Evolutionary conservation across 257 asterid genomes (phyloP), one percentile per base, ranked within the genome.

Genomic region (Salvia miltiorrhiza): DNA sequence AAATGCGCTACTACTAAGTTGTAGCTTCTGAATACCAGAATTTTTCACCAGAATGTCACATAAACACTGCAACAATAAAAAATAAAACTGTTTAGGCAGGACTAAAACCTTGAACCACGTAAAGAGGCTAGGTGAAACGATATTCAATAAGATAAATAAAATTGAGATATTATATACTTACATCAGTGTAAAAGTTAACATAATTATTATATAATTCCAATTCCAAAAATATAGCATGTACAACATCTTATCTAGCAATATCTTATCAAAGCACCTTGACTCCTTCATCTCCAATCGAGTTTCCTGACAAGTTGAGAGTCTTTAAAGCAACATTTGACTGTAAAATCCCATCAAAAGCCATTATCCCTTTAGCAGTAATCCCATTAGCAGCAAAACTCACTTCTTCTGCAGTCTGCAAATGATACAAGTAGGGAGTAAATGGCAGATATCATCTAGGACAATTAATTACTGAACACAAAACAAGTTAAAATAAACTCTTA

Each of bases 261-360:
- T 64, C 44, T 75, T 44, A 75, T 32, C 24, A 23, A 44, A 63
- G 63, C 78, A 94, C 99, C 91, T 91, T 91, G 74, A 89, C 90
- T 63, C 99, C 99, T 80, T 89, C 97, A 82, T 94, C 97, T 43
- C 99, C 99, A 69, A 94, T 85, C 57, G 87, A 76, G 83, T 94
- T 94, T 78, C 99, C 97, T n/a, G 99, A 91, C 37, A 94, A 81
- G 80, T 91, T 81, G 59, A 94, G 93, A 81, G 96, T 72, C 78
- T 86, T 94, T 50, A 94, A 86, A 49, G 89, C 79, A 67, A 83
- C 40, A 61, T 91, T 94, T 73, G 97, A 89, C 77, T 91, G 99
- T 83, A 94, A 78, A 72, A 94, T 70, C 76, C 97, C 96, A 73
- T 94, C 99, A 63, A 94, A 87, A 23, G 97, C 97, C 87, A 87